Evolutionary conservation across 371 early-diverging fungal genomes (phyloP).

Genomic region (Encephalitozoon romaleae): DNA sequence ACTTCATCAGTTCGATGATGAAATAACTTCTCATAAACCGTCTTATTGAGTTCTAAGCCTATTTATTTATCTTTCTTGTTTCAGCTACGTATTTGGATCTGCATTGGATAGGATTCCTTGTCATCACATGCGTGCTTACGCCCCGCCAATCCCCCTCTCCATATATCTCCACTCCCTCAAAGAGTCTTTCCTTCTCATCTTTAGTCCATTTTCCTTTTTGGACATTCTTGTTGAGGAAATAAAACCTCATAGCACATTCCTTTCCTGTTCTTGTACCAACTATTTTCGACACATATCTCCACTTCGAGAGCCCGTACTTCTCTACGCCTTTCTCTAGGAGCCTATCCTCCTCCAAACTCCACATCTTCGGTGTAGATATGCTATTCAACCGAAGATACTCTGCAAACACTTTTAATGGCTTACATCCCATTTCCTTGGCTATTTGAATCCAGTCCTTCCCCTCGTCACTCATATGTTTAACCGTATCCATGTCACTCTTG

Average conservation of each 20-base stretch:
- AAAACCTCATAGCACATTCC: conserved; percentile 50
- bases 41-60: background rate
- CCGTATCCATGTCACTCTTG: background rate
- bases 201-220: conserved; percentile 29
- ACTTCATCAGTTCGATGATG: conserved; percentile 31
- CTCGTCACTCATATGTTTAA: conserved; percentile 9
- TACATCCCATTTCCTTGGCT: conserved; percentile 10
- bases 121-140: conserved; percentile 34
- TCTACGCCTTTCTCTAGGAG: conserved; percentile 71
- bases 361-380: conserved; percentile 63
- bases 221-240: conserved; percentile 1
- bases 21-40: background rate
- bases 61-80: background rate
- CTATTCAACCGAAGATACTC: conserved; percentile 22
- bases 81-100: conserved; percentile 30
- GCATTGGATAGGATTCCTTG: conserved; percentile 40
- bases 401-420: conserved; percentile 21
- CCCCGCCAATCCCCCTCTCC: conserved; percentile 31
- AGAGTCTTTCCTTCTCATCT: conserved; percentile 30
- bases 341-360: conserved; percentile 70
- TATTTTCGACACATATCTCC: conserved; percentile 33
- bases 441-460: conserved; percentile 30
- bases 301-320: conserved; percentile 64
- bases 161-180: conserved; percentile 12
- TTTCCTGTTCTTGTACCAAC: conserved; percentile 22